Evolutionary conservation across 2,329 filamentous ascomycete genomes (phyloP).

Genomic region (Epichloe hybrida): DNA sequence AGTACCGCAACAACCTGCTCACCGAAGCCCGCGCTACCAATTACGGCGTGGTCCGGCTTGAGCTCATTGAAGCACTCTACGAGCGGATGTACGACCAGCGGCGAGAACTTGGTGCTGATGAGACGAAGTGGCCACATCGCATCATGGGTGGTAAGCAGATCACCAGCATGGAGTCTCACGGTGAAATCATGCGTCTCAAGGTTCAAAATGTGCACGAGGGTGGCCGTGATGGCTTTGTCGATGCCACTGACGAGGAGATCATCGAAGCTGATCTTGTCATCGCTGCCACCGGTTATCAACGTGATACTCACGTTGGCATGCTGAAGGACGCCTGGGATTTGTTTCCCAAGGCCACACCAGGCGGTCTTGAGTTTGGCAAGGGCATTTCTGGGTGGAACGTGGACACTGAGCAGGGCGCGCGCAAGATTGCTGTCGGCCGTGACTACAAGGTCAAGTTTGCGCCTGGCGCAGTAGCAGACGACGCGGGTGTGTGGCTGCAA

Average conservation of each 20-base stretch:
- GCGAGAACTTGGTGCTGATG: conserved; percentile 52
- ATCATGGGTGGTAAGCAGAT: conserved; percentile 61
- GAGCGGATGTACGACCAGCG: conserved; percentile 78
- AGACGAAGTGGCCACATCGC: conserved; percentile 66
- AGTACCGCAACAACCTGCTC: conserved; percentile 47
- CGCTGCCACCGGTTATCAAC: conserved; percentile 74
- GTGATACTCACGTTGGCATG: conserved; percentile 67
- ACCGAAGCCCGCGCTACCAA: conserved; percentile 71
- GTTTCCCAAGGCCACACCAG: conserved; percentile 38
- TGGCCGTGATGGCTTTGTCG: conserved; percentile 26
- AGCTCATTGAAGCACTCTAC: conserved; percentile 80
- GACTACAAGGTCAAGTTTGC: conserved; percentile 70
- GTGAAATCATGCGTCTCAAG: conserved; percentile 42
- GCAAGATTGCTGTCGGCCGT: conserved; percentile 53
- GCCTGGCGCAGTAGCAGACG: conserved; percentile 50
- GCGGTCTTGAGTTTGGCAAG: conserved; percentile 18
- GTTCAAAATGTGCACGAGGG: conserved; percentile 35
- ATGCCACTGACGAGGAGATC: conserved; percentile 35
- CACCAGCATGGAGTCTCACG: conserved; percentile 40
- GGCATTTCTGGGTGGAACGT: conserved; percentile 28
- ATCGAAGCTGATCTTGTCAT: conserved; percentile 71
- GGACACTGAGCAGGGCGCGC: conserved; percentile 22
- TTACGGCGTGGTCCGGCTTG: conserved; percentile 86
- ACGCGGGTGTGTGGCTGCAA: conserved; percentile 80
- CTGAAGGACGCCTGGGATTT: conserved; percentile 53